A percentile compares a stretch with the other conserved stretches of the same genome.
Evolutionary conservation across 2,329 filamentous ascomycete species (phyloP).

Genomic region (Sporothrix mexicana): DNA sequence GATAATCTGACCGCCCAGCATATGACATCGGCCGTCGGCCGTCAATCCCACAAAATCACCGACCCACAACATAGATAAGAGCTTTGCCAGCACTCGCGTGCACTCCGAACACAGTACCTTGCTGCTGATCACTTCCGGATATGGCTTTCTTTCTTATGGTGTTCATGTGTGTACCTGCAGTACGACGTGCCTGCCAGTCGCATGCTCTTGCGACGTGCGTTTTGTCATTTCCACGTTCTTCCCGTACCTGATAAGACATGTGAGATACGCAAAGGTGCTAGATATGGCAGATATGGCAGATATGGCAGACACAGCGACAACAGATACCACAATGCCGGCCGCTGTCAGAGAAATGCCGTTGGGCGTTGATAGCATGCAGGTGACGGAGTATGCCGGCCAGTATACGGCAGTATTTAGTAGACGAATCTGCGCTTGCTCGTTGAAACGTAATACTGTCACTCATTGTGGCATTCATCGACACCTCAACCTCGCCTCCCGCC

Average conservation of each 20-base stretch:
- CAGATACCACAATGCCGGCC: background rate
- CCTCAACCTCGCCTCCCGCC: background rate
- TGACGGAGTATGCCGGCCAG: too few relatives aligned
- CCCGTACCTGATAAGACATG: background rate
- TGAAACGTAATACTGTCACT: too few relatives aligned
- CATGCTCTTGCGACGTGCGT: background rate
- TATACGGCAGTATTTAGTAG: too few relatives aligned
- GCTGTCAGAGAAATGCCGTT: background rate
- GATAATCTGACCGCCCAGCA: background rate
- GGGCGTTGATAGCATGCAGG: background rate
- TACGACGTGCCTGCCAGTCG: too few relatives aligned
- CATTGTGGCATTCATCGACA: background rate
- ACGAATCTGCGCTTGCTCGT: too few relatives aligned
- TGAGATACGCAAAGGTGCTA: background rate
- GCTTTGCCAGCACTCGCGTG: background rate
- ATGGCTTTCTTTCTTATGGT: background rate
- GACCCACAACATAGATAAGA: constrained; percentile 8
- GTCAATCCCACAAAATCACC: background rate
- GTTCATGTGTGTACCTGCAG: too few relatives aligned
- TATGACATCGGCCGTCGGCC: too few relatives aligned
- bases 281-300: too few relatives aligned
- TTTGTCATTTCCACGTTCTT: background rate
- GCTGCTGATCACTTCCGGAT: background rate
- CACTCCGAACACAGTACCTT: too few relatives aligned
- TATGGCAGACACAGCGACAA: too few relatives aligned